Evolutionary conservation across 1,139 yeast genomes (phyloP), one percentile per base, ranked within the genome.

Genomic region (Scheffersomyces titani): DNA sequence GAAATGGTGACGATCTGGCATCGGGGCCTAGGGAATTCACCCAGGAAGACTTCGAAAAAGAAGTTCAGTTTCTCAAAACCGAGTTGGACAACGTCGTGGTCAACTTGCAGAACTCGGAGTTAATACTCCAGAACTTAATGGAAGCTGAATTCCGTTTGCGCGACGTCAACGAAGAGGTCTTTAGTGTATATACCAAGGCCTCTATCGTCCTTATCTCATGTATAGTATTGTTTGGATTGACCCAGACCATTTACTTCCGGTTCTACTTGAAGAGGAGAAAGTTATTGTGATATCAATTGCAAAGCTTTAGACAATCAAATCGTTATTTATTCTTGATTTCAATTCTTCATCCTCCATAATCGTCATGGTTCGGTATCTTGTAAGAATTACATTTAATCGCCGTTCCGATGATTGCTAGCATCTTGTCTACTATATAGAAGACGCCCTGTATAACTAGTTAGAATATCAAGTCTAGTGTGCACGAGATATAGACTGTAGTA

Each of bases 161-260:
- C 57, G 77, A 78, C 59, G 71, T 70, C 51, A 80, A 80, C 63
- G 84, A 80, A 60, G 69, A 65, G 20, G 78, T 79, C 45, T 79
- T 63, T 56, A 65, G 72, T 36, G 71, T 70, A 19, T 77, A 76
- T 64, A 75, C 80, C 21, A 59, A 59, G 44, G 63, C 68, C 20
- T 66, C 78, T 18, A 65, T 73, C 48, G 57, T 66, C 7, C 55
- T 78, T 19, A 62, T 77, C 44, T 58, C 67, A 19, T 61, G 70
- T 19, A 77, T 75, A 18, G 60, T 67, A 24, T 56, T 69, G 2
- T 68, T 73, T 60, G 81, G 82, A 1, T 19, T 70, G 7, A 54
- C 65, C 30, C 82, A 77, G 58, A 54, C 73, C 24, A 44, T 72
- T 44, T 76, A 73, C 59, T 66, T 73, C 59, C 64, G 68, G 55